Percentiles rank a stretch among this genome's conserved stretches.
phyloP scores from a whole-genome alignment of 305 asterid species.

The Salvia sclarea region DNA sequence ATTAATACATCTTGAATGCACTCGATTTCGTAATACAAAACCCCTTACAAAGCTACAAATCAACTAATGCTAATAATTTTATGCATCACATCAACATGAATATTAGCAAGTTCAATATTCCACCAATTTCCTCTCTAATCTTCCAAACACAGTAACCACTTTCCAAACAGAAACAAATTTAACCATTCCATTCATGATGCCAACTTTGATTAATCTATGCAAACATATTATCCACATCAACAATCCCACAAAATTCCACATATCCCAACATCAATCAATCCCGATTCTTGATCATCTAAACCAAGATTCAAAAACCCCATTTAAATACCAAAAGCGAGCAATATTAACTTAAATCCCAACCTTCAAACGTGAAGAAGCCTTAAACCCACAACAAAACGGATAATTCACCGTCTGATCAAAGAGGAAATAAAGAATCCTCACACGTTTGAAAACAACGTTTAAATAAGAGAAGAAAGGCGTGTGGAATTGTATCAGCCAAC shows the following conservation, averaged over 20 bases:
- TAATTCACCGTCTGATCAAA: not conserved
- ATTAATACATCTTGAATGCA: not conserved
- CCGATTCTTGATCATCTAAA: not conserved
- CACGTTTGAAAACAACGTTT: not conserved
- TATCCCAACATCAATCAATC: not conserved
- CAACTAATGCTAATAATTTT: not conserved
- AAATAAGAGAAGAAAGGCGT: not conserved
- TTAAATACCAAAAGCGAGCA: conserved; percentile 10
- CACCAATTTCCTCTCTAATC: not conserved
- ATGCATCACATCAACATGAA: not conserved
- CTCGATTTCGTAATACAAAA: conserved; percentile 12
- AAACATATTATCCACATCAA: no score
- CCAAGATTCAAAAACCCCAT: not conserved
- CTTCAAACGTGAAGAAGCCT: conserved; percentile 10
- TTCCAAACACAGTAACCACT: conserved; percentile 12
- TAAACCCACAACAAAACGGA: conserved; percentile 19
- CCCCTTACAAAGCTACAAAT: not conserved
- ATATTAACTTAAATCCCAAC: conserved; percentile 4
- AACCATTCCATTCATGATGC: not conserved
- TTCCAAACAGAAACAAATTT: not conserved
- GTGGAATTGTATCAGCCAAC: conserved; percentile 25
- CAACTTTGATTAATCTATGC: not conserved
- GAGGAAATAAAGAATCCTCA: not conserved
- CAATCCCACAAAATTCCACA: not conserved
- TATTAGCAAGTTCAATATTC: not conserved